phyloP scores from a whole-genome alignment of 73 alveolate genomes.

The Effrenium voratum region DNA sequence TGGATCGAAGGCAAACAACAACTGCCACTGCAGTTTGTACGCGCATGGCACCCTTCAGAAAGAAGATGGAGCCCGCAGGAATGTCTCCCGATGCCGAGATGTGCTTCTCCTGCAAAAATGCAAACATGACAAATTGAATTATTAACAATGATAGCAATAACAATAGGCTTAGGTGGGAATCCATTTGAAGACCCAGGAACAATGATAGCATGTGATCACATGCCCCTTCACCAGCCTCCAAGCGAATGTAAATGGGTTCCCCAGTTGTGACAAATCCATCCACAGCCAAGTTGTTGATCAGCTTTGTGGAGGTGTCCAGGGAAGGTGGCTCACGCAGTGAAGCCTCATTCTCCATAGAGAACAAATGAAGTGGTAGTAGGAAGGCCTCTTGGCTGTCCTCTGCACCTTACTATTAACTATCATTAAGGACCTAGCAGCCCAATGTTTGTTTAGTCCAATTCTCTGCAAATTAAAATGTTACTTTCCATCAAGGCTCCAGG shows the following conservation, averaged over 20 bases:
- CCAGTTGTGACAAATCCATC: constrained; percentile 15
- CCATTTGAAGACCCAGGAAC: no score
- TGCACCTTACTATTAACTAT: constrained; percentile 1
- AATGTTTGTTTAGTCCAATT: not conserved
- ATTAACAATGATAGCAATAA: no score
- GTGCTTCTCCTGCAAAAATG: not conserved
- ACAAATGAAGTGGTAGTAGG: not conserved
- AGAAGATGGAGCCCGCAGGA: not conserved
- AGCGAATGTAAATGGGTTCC: not conserved
- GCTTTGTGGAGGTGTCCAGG: not conserved
- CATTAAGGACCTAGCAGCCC: not conserved
- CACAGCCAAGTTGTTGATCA: not conserved
- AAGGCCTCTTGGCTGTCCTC: constrained; percentile 2
- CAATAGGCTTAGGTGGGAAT: no score
- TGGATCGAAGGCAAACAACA: not conserved
- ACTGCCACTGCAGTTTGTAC: constrained; percentile 15
- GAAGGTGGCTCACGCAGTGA: constrained; percentile 20
- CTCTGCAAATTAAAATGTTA: not conserved
- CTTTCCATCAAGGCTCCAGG: not conserved
- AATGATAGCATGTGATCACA: no score
- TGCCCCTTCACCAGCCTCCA: not conserved
- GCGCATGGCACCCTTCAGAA: constrained; percentile 9
- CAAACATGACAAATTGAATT: no score
- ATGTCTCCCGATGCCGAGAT: not conserved
- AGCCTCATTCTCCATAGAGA: not conserved